Base-by-base conservation (phyloP, 1,284 basidiomycete genomes). In the Omphalotus olearius region DNA sequence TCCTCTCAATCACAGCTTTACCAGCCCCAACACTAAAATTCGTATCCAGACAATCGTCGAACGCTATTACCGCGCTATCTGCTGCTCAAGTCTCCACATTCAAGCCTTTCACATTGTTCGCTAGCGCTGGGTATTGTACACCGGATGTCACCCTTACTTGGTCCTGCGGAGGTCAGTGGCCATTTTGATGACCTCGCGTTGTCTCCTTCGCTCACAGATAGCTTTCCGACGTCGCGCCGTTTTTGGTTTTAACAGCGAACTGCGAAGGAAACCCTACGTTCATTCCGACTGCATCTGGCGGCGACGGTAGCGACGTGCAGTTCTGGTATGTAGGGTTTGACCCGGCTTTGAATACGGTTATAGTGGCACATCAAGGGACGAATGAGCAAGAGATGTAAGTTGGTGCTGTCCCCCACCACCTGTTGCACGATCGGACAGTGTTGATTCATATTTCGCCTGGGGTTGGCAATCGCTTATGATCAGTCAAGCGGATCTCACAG, bases 191-290 rank as follows among this genome's bases (percentile, higher is more conserved):
- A 42, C 13, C 1, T 44, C 59, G 26, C 17, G 2, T 38, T 17
- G 13, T 38, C 36, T 17, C 13, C 3, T 38, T 38, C 6, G 36
- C 36, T 38, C 2, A 38, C 36, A 14, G 14, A 2, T 17, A 17
- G 13, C 36, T 38, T 38, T n/a, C n/a, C n/a, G n/a, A n/a, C 14
- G 17, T 17, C 36, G 13, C 17, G 36, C 17, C 36, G n/a, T 38
- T 38, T 17, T 38, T 38, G 11, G 6, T 30, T 14, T 20, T 20
- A n/a, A 45, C 44, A 82, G 80, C 60, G 0, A 73, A 74, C 51
- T 87, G 84, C 59, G 50, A 73, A 25, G 76, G 72, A 6, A 83
- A 81, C 57, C 59, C 78, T 0, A 66, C 59, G 3, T 86, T 86
- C 60, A 45, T 72, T 23, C 78, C 81, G 0, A 65, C 79, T 2